Conservation (phyloP, 2,329 filamentous ascomycete genomes). For the Dactylonectria estremocensis region DNA sequence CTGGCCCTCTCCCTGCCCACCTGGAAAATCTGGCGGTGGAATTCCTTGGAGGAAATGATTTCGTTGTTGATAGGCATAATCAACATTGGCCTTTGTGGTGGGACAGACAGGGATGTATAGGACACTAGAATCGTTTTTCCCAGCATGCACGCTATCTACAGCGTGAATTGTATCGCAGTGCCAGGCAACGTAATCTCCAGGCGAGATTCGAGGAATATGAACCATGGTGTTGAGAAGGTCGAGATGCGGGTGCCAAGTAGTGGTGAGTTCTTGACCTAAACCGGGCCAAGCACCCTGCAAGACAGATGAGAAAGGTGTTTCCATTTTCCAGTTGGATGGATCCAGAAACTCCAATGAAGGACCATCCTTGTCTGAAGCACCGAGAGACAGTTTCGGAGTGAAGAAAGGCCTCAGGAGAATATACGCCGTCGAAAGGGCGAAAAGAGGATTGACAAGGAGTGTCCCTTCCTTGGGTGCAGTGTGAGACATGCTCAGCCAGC, state of each 20-base stretch:
- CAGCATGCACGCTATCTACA: constrained; percentile 84
- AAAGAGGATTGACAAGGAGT: constrained; percentile 83
- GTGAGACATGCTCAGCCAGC: constrained; percentile 85
- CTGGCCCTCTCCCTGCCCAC: constrained; percentile 76
- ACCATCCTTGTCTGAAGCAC: constrained; percentile 43
- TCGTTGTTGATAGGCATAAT: constrained; percentile 80
- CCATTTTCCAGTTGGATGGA: constrained; percentile 72
- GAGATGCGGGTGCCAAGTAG: constrained; percentile 79
- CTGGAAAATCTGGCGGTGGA: constrained; percentile 80
- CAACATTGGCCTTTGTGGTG: constrained; percentile 80
- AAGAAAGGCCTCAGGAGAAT: constrained; percentile 90
- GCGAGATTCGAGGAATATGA: constrained; percentile 75
- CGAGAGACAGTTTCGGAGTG: constrained; percentile 54
- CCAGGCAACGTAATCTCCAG: constrained; percentile 87
- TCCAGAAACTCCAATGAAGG: constrained; percentile 59
- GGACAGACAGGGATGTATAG: constrained; percentile 92
- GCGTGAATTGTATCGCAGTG: constrained; percentile 88
- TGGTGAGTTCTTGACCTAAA: constrained; percentile 78
- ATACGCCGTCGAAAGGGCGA: constrained; percentile 83
- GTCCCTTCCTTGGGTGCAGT: constrained; percentile 84
- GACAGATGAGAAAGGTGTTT: constrained; percentile 63
- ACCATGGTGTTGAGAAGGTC: constrained; percentile 79
- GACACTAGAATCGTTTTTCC: constrained; percentile 82
- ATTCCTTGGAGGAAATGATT: constrained; percentile 77
- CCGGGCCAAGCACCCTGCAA: constrained; percentile 82